Conservation (phyloP, 768 basidiomycete species). For the Daedalea quercina region DNA sequence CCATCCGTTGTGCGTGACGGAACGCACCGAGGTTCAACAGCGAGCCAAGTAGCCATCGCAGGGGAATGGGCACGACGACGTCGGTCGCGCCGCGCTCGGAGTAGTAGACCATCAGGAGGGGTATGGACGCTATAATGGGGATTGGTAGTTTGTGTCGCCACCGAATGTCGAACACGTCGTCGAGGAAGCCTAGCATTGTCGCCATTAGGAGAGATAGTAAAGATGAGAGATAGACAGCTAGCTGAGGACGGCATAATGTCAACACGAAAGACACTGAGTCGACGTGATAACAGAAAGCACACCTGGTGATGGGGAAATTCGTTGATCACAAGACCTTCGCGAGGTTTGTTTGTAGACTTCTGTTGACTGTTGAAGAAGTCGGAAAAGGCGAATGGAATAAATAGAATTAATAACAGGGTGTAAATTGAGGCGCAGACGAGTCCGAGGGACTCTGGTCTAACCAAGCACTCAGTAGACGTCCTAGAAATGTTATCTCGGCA, state of each 20-base stretch:
- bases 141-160: conserved; percentile 98
- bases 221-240: conserved; percentile 90
- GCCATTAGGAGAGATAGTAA: conserved; percentile 89
- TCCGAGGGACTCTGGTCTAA: conserved; percentile 90
- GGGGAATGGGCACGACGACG: conserved; percentile 84
- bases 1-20: too few species aligned
- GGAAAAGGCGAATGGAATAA: conserved; percentile 94
- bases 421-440: conserved; percentile 88
- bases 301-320: conserved; percentile 81
- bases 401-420: conserved; percentile 79
- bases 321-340: conserved; percentile 57
- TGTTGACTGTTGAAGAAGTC: conserved; percentile 49
- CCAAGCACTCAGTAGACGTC: neutral
- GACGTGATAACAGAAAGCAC: conserved; percentile 12
- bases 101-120: conserved; percentile 93
- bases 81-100: conserved; percentile 91
- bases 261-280: neutral
- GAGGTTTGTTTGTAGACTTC: conserved; percentile 30
- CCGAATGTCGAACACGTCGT: conserved; percentile 97
- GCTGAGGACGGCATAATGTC: conserved; percentile 41
- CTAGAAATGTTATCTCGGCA: neutral
- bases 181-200: conserved; percentile 90
- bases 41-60: conserved; percentile 66
- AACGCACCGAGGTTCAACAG: conserved; percentile 81
- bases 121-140: conserved; percentile 92